Evolutionary conservation across 139 green algal genomes (phyloP).

Genomic region (Astrephomene gubernaculifera): DNA sequence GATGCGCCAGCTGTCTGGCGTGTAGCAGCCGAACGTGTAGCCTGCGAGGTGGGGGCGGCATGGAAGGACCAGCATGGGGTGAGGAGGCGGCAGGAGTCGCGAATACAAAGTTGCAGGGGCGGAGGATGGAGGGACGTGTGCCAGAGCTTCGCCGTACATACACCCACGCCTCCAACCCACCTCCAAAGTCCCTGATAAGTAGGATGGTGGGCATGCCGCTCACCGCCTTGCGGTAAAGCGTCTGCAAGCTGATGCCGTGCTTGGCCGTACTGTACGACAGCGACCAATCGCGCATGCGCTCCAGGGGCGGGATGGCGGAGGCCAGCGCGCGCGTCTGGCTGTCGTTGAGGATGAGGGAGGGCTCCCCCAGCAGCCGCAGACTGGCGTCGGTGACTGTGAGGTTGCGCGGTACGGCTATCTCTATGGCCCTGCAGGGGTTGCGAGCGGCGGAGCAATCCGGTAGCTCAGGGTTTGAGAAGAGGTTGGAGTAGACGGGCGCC

Average conservation of each 20-base stretch:
- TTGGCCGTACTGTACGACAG: constrained; percentile 46
- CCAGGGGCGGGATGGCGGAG: constrained; percentile 38
- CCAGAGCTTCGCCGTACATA: not conserved
- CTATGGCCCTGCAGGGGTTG: constrained; percentile 1
- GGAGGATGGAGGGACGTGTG: not conserved
- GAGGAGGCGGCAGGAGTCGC: not conserved
- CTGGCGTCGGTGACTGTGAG: constrained; percentile 1
- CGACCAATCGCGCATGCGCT: constrained; percentile 47
- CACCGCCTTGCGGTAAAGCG: constrained; percentile 65
- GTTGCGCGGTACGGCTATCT: constrained; percentile 38
- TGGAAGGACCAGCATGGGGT: not conserved
- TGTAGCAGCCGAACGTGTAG: constrained; percentile 83
- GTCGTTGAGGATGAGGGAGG: constrained; percentile 3
- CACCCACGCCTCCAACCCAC: not conserved
- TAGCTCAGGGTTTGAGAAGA: no score
- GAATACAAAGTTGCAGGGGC: not conserved
- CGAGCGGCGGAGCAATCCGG: no score
- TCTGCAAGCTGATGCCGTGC: constrained; percentile 80
- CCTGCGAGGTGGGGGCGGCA: constrained; percentile 20
- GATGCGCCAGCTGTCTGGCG: constrained; percentile 75
- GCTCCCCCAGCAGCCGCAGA: constrained; percentile 25
- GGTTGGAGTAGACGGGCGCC: no score
- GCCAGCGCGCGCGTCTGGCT: constrained; percentile 36
- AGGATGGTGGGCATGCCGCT: constrained; percentile 48
- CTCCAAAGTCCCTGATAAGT: constrained; percentile 58